These are phyloP conservation scores for Collariella sp. DNA, from an alignment of 495 filamentous ascomycete species.

Conservation along the genomic window DNA sequence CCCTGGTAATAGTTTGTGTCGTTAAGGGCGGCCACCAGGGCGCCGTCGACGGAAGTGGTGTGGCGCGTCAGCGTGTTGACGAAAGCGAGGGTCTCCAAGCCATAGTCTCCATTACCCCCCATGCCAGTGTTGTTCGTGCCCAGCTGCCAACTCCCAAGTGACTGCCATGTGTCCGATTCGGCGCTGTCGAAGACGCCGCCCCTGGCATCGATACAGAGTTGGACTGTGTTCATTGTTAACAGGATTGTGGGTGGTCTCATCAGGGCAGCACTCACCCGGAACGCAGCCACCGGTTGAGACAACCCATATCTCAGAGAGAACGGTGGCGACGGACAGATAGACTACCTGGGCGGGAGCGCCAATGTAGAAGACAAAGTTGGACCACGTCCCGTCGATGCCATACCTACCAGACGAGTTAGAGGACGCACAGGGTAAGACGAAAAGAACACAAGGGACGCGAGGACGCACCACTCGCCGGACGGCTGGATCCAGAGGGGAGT, in stretches of 20 bases:
- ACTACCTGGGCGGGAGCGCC: slow-evolving; percentile 50
- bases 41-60: slow-evolving; percentile 38
- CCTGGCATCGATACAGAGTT: slow-evolving; percentile 36
- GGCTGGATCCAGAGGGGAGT: slow-evolving; percentile 38
- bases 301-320: slow-evolving; percentile 50
- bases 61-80: slow-evolving; percentile 33
- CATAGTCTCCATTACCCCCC: slow-evolving; percentile 49
- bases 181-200: slow-evolving; percentile 46
- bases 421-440: slow-evolving; percentile 6
- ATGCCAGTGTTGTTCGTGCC: slow-evolving; percentile 46
- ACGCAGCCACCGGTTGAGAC: slow-evolving; percentile 44
- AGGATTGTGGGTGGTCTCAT: slow-evolving; percentile 10
- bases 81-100: slow-evolving; percentile 47
- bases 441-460: not conserved
- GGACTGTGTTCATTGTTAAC: slow-evolving; percentile 27
- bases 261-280: slow-evolving; percentile 25
- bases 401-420: slow-evolving; percentile 32
- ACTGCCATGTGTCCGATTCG: slow-evolving; percentile 49
- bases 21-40: slow-evolving; percentile 46
- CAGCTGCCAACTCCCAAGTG: slow-evolving; percentile 46
- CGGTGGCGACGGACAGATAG: slow-evolving; percentile 49
- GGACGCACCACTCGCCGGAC: slow-evolving; percentile 35
- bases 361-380: slow-evolving; percentile 45
- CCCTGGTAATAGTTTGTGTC: slow-evolving; percentile 50
- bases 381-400: slow-evolving; percentile 46